phyloP scores from a whole-genome alignment of 2,329 filamentous ascomycete genomes.

The Xylariaceae sp. region DNA sequence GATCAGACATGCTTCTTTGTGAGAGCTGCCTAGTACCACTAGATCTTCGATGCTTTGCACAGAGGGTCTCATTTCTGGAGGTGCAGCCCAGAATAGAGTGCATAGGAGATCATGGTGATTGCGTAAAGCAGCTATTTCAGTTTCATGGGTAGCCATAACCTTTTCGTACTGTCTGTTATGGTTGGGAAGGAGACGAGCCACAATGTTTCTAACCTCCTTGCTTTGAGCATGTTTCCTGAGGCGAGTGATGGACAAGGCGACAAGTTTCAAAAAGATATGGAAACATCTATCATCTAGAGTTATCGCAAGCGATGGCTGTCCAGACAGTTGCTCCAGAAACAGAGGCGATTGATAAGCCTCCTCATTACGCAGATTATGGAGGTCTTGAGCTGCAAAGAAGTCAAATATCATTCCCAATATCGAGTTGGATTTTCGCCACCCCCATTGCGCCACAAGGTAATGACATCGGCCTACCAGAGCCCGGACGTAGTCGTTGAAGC shows the following conservation, averaged over 20 bases:
- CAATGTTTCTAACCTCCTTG: constrained; percentile 61
- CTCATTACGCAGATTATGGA: constrained; percentile 64
- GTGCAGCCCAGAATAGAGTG: constrained; percentile 64
- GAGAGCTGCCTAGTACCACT: constrained; percentile 57
- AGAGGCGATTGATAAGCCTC: constrained; percentile 58
- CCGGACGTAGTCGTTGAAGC: constrained; percentile 65
- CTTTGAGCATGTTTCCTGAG: constrained; percentile 45
- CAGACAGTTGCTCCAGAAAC: constrained; percentile 57
- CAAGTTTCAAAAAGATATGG: constrained; percentile 64
- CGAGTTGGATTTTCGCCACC: constrained; percentile 57
- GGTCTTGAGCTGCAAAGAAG: constrained; percentile 62
- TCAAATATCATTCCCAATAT: constrained; percentile 64
- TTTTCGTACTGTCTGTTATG: constrained; percentile 64
- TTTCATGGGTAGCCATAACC: constrained; percentile 57
- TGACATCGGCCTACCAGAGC: constrained; percentile 60
- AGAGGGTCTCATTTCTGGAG: constrained; percentile 51
- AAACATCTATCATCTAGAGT: constrained; percentile 61
- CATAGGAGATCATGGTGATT: constrained; percentile 69
- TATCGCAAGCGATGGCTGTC: constrained; percentile 46
- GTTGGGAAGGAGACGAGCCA: constrained; percentile 62
- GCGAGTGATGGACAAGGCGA: constrained; percentile 55
- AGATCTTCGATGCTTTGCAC: constrained; percentile 57
- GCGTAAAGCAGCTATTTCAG: constrained; percentile 61
- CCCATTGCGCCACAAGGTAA: constrained; percentile 63
- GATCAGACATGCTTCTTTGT: constrained; percentile 65